phyloP scores from a whole-genome alignment of 2,329 filamentous ascomycete species.

The Colletotrichum lentis region DNA sequence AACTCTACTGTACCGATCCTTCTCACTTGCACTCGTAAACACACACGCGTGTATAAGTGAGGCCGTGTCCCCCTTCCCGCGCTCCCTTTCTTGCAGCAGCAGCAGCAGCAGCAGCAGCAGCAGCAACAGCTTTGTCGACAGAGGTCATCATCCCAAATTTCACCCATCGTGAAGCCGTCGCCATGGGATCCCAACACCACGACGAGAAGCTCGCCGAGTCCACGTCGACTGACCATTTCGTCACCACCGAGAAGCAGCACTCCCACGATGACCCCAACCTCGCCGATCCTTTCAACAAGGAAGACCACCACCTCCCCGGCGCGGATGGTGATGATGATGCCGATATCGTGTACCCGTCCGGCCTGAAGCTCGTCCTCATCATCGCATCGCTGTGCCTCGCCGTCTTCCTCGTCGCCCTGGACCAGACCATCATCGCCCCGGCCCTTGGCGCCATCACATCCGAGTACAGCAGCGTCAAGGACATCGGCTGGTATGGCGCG shows the following conservation, averaged over 20 bases:
- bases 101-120: too few species aligned
- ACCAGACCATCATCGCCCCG: conserved; percentile 61
- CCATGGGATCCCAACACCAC: conserved; percentile 21
- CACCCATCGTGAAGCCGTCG: background rate
- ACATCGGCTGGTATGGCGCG: conserved; percentile 63
- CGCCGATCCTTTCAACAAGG: background rate
- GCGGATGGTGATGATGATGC: conserved; percentile 30
- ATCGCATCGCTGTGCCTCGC: conserved; percentile 55
- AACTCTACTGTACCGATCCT: background rate
- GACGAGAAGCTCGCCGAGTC: conserved; percentile 7
- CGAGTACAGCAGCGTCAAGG: conserved; percentile 54
- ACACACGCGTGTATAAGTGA: background rate
- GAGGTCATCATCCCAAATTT: background rate
- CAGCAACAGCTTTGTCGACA: background rate
- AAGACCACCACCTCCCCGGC: background rate
- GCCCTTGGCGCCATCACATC: conserved; percentile 61
- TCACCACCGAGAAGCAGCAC: conserved; percentile 20
- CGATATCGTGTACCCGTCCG: conserved; percentile 49
- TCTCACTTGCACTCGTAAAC: too few species aligned
- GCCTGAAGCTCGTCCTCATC: conserved; percentile 52
- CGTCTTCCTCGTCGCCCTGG: conserved; percentile 60
- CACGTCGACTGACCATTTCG: conserved; percentile 28
- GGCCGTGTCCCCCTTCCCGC: too few species aligned
- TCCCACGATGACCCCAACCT: background rate
- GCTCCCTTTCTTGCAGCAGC: background rate